Evolutionary conservation across 805 yeast species (phyloP), one percentile per base, ranked within the genome.

Genomic region (Alloascoidea africana): DNA sequence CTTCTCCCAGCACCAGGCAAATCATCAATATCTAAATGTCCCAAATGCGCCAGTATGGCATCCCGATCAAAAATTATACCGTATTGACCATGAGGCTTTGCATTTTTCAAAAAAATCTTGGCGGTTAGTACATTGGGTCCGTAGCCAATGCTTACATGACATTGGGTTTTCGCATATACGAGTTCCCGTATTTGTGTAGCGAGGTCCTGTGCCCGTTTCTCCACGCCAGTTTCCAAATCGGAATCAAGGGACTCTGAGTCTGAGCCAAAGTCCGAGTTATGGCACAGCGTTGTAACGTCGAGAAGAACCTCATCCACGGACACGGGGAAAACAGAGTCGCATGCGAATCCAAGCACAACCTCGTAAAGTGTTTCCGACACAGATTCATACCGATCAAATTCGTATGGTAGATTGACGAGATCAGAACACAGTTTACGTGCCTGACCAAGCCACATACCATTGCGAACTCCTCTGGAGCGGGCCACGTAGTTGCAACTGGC

Each of bases 401-500:
- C 79, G 50, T 85, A 84, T 4, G 73, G 77, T 14, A 89, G 47
- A 16, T 72, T 63, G 0, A 72, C 58, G 27, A 89, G 53, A 3
- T 71, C 58, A 0, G 91, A 94, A 48, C 96, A 83, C 23, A 71
- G 41, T 30, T 57, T 54, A 42, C 57, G 61, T 0, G 96, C 97
- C 1, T 60, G 45, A 1, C 73, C 60, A 1, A 83, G 69, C 94
- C 96, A 91, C 91, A 80, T 83, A 0, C 97, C 97, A 51, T 91
- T 87, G 17, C 52, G 60, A 3, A 89, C 76, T 0, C 97, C 97
- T 41, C 46, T 62, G n/a, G 61, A 51, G 18, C 98, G 64, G 0
- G 96, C 96, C 3, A 66, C 75, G 52, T 91, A 91, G 53, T 91
- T 91, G 51, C 96, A 86, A 41, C 94, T 81, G 0, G 97, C 91